These are phyloP conservation scores for Fusarium devonianum DNA, from an alignment of 2,329 filamentous ascomycete genomes.

Conservation along the genomic window DNA sequence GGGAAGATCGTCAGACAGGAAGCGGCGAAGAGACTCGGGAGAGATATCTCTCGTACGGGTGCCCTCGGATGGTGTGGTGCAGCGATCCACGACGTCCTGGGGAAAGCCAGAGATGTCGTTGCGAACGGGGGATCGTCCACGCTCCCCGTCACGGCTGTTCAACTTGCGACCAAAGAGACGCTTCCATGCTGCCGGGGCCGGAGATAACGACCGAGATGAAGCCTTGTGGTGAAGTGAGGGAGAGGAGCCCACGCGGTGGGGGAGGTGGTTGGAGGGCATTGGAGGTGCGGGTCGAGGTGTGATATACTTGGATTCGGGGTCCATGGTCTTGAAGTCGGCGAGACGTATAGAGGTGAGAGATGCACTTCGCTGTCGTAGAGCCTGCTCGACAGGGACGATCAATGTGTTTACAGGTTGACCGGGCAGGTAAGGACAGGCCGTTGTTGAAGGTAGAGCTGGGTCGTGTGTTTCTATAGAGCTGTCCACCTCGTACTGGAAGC, in stretches of 20 bases:
- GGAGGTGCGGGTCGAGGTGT: slow-evolving; percentile 68
- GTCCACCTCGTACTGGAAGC: slow-evolving; percentile 79
- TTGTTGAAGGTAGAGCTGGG: slow-evolving; percentile 74
- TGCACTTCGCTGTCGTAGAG: slow-evolving; percentile 66
- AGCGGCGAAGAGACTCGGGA: slow-evolving; percentile 61
- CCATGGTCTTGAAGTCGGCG: slow-evolving; percentile 74
- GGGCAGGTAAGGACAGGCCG: slow-evolving; percentile 82
- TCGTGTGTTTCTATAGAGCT: slow-evolving; percentile 80
- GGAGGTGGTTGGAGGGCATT: slow-evolving; percentile 22
- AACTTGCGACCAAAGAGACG: slow-evolving; percentile 58
- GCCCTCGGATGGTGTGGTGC: slow-evolving; percentile 48
- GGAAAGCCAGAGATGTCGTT: slow-evolving; percentile 22
- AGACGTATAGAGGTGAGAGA: slow-evolving; percentile 68
- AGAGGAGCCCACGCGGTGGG: slow-evolving; percentile 43
- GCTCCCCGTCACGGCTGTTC: slow-evolving; percentile 45
- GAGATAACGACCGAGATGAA: slow-evolving; percentile 58
- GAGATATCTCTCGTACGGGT: slow-evolving; percentile 60
- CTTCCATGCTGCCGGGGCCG: slow-evolving; percentile 57
- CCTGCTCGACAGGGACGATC: slow-evolving; percentile 76
- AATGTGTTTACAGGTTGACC: slow-evolving; percentile 88
- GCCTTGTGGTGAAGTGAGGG: slow-evolving; percentile 46
- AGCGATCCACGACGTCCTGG: slow-evolving; percentile 30
- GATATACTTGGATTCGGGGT: slow-evolving; percentile 78
- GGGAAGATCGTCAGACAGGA: slow-evolving; percentile 57
- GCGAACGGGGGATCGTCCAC: slow-evolving; percentile 44